Conservation (phyloP, 352 stramenopile genomes). For the Globisporangium orthogonon region DNA sequence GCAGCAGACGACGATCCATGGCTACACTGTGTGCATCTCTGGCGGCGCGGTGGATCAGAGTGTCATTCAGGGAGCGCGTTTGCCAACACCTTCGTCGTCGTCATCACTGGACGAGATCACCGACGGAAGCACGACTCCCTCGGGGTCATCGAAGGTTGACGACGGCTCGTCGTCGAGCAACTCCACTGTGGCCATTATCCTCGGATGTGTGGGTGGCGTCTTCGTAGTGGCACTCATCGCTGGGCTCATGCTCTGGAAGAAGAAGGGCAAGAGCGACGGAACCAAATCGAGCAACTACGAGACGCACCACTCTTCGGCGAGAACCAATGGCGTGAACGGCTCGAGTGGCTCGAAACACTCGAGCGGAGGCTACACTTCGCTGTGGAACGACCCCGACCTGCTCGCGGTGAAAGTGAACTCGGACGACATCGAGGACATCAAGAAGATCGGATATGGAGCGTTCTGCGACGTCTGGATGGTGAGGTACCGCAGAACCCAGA, state of each 20-base stretch:
- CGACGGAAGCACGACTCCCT: background rate
- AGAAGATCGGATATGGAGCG: slow-evolving; percentile 22
- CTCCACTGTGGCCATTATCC: background rate
- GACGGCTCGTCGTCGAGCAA: background rate
- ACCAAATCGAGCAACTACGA: background rate
- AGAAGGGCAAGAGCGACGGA: background rate
- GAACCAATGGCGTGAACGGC: too few relatives aligned
- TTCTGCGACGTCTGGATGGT: slow-evolving; percentile 40
- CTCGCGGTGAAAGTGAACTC: slow-evolving; percentile 30
- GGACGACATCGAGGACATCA: slow-evolving; percentile 36
- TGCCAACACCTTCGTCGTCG: background rate
- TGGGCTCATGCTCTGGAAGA: slow-evolving; percentile 1
- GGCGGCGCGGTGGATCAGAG: background rate
- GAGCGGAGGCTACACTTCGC: slow-evolving; percentile 8
- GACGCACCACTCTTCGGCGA: too few relatives aligned
- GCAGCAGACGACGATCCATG: slow-evolving; percentile 4
- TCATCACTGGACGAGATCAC: background rate
- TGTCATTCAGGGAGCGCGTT: slow-evolving; percentile 3
- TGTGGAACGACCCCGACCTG: slow-evolving; percentile 40
- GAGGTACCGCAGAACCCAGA: slow-evolving; percentile 21
- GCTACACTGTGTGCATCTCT: slow-evolving; percentile 6
- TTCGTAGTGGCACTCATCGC: background rate
- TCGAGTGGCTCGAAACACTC: background rate
- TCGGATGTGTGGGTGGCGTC: slow-evolving; percentile 2
- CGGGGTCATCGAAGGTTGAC: background rate